Base-by-base conservation (phyloP, 176 grass and related monocot species). In the Cenchrus fungigraminus region DNA sequence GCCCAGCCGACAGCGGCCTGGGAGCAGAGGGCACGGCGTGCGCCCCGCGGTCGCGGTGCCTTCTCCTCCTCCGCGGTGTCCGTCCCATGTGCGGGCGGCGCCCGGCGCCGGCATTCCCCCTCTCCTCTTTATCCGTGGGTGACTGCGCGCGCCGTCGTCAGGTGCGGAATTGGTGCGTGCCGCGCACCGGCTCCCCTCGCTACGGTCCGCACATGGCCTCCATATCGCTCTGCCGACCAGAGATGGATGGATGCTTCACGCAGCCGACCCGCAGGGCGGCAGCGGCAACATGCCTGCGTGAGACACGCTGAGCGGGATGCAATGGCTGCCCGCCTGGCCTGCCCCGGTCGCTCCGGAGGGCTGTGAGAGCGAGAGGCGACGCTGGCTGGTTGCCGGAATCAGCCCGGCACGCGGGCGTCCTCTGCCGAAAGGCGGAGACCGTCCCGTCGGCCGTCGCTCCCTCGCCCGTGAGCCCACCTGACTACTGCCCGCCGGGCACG, bases 151-250 rank as follows among this genome's bases (percentile, higher is more conserved):
- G 17, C 67, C 78, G 78, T 45, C 78, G 70, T 81, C 78, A 81
- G 85, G 22, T 46, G 69, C 85, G 85, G 85, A 65, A 66, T 66
- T 45, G 85, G 85, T 58, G 76, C 46, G 29, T 42, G 84, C 44
- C 45, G 19, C 75, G 67, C 77, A 53, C 28, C 64, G 44, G 0
- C 72, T 13, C 45, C 47, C 45, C 32, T 16, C 82, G 70, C 60
- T 5, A 53, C 45, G 17, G 82, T 65, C 71, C 59, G 75, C 85
- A 87, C 78, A 59, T 81, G 85, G 78, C 49, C 60, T 55, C 68
- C 85, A 68, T 46, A 12, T 32, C 31, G n/a, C 47, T 9, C 22
- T 32, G 72, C 61, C 32, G 49, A 34, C 71, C 71, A 20, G 45
- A 45, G 44, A 45, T 4, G 17, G 16, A 19, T n/a, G 19, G 7